These are phyloP conservation scores for Nasturtium officinale DNA, from an alignment of 345 rosid genomes.

Conservation along the genomic window DNA sequence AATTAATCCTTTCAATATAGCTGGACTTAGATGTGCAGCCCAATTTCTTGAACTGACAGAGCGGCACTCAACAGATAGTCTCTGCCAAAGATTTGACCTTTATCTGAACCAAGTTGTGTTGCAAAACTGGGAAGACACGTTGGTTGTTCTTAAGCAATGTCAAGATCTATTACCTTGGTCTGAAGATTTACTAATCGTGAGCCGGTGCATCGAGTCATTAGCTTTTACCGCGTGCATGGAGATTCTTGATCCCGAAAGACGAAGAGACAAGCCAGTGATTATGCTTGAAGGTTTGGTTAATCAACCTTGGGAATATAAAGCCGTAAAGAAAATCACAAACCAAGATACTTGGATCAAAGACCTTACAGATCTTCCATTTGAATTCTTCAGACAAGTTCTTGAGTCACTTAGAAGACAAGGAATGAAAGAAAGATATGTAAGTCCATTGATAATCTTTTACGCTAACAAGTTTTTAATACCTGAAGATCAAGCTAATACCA, in stretches of 20 bases:
- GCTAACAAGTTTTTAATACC: slow-evolving; percentile 63
- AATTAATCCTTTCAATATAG: slow-evolving; percentile 72
- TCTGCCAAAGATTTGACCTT: slow-evolving; percentile 69
- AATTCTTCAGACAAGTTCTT: slow-evolving; percentile 69
- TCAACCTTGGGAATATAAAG: slow-evolving; percentile 61
- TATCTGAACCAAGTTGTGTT: slow-evolving; percentile 79
- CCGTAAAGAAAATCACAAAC: slow-evolving; percentile 48
- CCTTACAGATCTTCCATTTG: slow-evolving; percentile 65
- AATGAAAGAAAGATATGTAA: slow-evolving; percentile 77
- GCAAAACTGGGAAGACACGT: slow-evolving; percentile 78
- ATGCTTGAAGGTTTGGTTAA: slow-evolving; percentile 53
- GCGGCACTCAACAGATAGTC: slow-evolving; percentile 57
- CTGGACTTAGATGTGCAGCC: slow-evolving; percentile 73
- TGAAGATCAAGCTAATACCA: slow-evolving; percentile 41
- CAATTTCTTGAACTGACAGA: slow-evolving; percentile 79
- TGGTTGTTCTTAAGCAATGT: slow-evolving; percentile 53
- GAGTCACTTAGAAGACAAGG: slow-evolving; percentile 82
- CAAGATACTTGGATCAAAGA: slow-evolving; percentile 77
- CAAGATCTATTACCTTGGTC: slow-evolving; percentile 18
- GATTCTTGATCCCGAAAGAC: slow-evolving; percentile 83
- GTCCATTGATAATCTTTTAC: slow-evolving; percentile 63
- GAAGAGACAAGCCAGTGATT: slow-evolving; percentile 59
- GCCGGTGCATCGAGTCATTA: slow-evolving; percentile 78
- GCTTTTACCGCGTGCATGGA: slow-evolving; percentile 92
- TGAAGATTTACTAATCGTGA: slow-evolving; percentile 50